Evolutionary conservation across 2,329 filamentous ascomycete genomes (phyloP), one percentile per base, ranked within the genome.

Genomic region (Monilinia fructigena): DNA sequence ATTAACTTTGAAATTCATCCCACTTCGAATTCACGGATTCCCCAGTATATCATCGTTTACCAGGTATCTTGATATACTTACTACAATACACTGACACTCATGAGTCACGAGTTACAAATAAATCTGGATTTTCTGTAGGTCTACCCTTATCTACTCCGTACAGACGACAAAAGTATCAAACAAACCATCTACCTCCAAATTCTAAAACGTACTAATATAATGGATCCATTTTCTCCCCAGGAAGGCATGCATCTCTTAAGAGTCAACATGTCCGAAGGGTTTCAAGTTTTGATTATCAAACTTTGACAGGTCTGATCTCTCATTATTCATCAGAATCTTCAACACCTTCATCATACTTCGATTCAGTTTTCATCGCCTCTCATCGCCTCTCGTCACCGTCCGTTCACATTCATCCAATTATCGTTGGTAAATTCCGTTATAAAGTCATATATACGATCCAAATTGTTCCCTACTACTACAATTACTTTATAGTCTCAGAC

Each of bases 281-380:
- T 50, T 50, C 47, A n/a, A 50, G 10, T 50, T 50, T 50, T 4
- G 47, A 50, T 5, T 48, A 12, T 23, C 18, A 5, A 50, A 59
- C 55, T 59, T 31, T 59, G 23, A 58, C 26, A 59, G 40, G 55
- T 58, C 55, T 59, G 56, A 59, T 31, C 26, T 59, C 26, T 31
- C 26, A 16, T 11, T 10, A 16, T 16, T 12, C 20, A 12, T 20
- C 10, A 45, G 16, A 23, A 28, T 28, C 38, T 3, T 31, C 38
- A 35, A 35, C 31, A 35, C 31, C 31, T 35, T 35, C 31, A 35
- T 35, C 31, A 5, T 35, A 35, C 31, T 7, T 35, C 5, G 5
- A 35, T 8, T 8, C 4, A 35, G 31, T 35, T 35, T 1, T 35
- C 31, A 35, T 40, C 14, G 28, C 5, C 10, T 10, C n/a, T 35